Evolutionary conservation across 768 basidiomycete species (phyloP).

Genomic region (Kockovaella imperatae): DNA sequence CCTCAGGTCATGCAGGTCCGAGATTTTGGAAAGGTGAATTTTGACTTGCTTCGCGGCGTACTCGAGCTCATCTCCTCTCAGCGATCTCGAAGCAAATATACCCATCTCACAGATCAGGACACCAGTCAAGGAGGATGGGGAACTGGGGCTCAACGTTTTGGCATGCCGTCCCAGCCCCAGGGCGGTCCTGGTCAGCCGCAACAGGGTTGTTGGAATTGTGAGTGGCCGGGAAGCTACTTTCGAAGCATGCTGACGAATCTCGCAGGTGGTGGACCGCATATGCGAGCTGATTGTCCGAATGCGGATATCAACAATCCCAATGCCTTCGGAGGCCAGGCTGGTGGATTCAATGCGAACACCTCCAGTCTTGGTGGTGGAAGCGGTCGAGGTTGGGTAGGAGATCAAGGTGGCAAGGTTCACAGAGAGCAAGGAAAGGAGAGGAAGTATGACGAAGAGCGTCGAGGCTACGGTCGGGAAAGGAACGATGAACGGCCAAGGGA

Average conservation of each 20-base stretch:
- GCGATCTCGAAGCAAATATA: constrained; percentile 64
- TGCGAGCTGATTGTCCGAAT: constrained; percentile 51
- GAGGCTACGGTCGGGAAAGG: constrained; percentile 4
- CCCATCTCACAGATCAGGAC: constrained; percentile 90
- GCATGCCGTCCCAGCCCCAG: no score
- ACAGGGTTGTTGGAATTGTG: constrained; percentile 75
- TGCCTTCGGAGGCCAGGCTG: constrained; percentile 1
- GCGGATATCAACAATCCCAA: constrained; percentile 31
- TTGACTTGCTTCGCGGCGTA: background rate
- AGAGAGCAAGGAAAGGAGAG: constrained; percentile 19
- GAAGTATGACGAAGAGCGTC: constrained; percentile 10
- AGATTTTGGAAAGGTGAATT: constrained; percentile 56
- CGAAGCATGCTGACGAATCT: background rate
- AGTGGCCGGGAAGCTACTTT: constrained; percentile 3
- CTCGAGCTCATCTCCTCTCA: background rate
- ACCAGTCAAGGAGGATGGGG: constrained; percentile 54
- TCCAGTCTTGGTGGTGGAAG: constrained; percentile 17
- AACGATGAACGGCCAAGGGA: background rate
- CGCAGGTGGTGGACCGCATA: constrained; percentile 71
- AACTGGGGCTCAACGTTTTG: constrained; percentile 18
- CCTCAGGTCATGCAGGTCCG: constrained; percentile 96
- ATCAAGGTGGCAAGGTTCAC: constrained; percentile 11
- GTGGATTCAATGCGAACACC: constrained; percentile 20
- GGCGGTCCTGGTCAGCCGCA: constrained; percentile 18
- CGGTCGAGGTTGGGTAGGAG: constrained; percentile 3